phyloP scores from a whole-genome alignment of 2,329 filamentous ascomycete genomes.

The Hymenoscyphus fructigenus region DNA sequence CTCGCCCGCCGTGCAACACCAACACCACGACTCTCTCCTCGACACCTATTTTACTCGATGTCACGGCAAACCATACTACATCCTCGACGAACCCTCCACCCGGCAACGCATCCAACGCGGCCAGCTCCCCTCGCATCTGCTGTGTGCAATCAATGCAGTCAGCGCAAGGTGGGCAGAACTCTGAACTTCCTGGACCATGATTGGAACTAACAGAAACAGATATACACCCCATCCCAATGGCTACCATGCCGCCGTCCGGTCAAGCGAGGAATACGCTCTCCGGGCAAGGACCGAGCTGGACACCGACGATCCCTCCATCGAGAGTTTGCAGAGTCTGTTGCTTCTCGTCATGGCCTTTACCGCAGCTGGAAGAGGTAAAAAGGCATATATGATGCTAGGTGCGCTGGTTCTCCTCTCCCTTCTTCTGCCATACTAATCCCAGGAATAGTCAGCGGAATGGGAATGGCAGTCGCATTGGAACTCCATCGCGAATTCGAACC shows the following conservation, averaged over 20 bases:
- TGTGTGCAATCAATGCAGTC: constrained; percentile 60
- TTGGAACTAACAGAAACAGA: constrained; percentile 44
- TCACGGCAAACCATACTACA: constrained; percentile 79
- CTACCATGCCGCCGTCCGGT: constrained; percentile 64
- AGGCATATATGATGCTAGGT: constrained; percentile 84
- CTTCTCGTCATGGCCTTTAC: constrained; percentile 75
- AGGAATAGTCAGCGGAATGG: constrained; percentile 65
- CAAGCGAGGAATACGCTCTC: constrained; percentile 72
- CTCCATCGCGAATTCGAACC: constrained; percentile 73
- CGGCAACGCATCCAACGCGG: constrained; percentile 70
- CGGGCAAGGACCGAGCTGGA: constrained; percentile 70
- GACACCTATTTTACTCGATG: constrained; percentile 79
- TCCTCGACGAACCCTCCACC: constrained; percentile 74
- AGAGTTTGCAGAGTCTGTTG: constrained; percentile 72
- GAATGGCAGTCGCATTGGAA: constrained; percentile 81
- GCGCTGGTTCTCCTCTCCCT: constrained; percentile 35
- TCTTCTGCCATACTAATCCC: neutral
- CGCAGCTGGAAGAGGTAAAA: constrained; percentile 77
- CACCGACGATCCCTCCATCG: constrained; percentile 77
- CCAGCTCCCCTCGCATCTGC: constrained; percentile 46
- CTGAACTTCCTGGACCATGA: neutral
- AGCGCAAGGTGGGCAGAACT: constrained; percentile 53
- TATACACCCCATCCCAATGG: constrained; percentile 68
- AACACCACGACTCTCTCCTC: constrained; percentile 59
- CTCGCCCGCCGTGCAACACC: constrained; percentile 50